A percentile compares a stretch with the other conserved stretches of the same genome.
phyloP scores from a whole-genome alignment of 2,329 filamentous ascomycete genomes.

The Botryotinia globosa region DNA sequence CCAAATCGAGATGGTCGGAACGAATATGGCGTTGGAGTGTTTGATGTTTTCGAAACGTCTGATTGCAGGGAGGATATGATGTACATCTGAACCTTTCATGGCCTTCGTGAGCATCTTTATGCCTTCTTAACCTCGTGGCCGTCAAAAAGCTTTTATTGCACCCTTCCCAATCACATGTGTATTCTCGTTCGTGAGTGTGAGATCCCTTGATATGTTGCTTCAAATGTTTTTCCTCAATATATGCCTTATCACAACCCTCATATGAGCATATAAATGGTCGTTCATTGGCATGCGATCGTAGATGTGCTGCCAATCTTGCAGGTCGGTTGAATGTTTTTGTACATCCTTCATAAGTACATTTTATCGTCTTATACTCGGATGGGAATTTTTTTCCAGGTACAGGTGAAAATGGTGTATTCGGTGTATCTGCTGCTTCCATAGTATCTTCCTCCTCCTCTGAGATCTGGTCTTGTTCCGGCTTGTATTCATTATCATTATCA shows the following conservation, averaged over 20 bases:
- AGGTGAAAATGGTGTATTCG: slow-evolving; percentile 51
- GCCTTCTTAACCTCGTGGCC: slow-evolving; percentile 71
- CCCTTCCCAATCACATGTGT: slow-evolving; percentile 66
- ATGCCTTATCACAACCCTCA: slow-evolving; percentile 74
- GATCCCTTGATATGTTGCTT: slow-evolving; percentile 80
- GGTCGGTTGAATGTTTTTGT: slow-evolving; percentile 84
- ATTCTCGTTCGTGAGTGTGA: slow-evolving; percentile 68
- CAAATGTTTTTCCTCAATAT: slow-evolving; percentile 82
- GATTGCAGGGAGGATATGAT: slow-evolving; percentile 65
- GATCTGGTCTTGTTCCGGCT: slow-evolving; percentile 37
- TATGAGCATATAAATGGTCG: slow-evolving; percentile 73
- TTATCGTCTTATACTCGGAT: slow-evolving; percentile 72
- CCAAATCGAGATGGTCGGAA: slow-evolving; percentile 68
- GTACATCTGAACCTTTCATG: slow-evolving; percentile 73
- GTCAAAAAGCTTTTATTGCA: slow-evolving; percentile 83
- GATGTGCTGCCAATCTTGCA: slow-evolving; percentile 73
- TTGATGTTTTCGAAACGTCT: slow-evolving; percentile 83
- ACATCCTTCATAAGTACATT: slow-evolving; percentile 72
- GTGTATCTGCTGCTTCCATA: slow-evolving; percentile 42
- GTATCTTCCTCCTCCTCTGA: slow-evolving; percentile 40
- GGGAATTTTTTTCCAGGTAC: slow-evolving; percentile 52
- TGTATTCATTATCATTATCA: slow-evolving; percentile 39
- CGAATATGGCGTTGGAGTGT: slow-evolving; percentile 82
- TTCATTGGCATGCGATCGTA: slow-evolving; percentile 82
- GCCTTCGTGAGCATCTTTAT: slow-evolving; percentile 74